Conservation (phyloP, 352 stramenopile genomes). For the Globisporangium heterothallicum region DNA sequence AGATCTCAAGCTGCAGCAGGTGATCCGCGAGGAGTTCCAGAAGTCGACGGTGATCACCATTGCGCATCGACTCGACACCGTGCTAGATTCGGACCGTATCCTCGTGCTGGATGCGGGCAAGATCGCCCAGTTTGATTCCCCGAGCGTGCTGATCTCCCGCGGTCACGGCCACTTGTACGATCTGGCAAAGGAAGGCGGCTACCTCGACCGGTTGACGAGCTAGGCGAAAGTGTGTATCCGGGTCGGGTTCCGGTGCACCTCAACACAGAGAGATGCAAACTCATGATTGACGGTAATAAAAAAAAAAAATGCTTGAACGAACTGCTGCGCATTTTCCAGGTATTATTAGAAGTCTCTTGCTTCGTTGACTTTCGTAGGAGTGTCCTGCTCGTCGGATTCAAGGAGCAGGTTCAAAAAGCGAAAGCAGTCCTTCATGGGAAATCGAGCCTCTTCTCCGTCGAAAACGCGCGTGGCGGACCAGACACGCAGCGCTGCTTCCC, state of each 20-base stretch:
- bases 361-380: too few relatives aligned
- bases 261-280: not conserved
- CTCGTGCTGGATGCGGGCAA: constrained; percentile 93
- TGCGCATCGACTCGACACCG: constrained; percentile 94
- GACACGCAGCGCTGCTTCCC: not conserved
- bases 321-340: too few relatives aligned
- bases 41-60: constrained; percentile 95
- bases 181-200: constrained; percentile 32
- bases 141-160: constrained; percentile 49
- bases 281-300: not conserved
- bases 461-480: constrained; percentile 1
- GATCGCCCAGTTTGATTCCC: constrained; percentile 83
- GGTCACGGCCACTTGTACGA: constrained; percentile 34
- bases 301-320: too few relatives aligned
- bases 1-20: constrained; percentile 55
- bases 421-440: constrained; percentile 5
- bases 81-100: constrained; percentile 96
- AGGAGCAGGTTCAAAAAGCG: not conserved
- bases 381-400: too few relatives aligned
- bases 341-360: too few relatives aligned
- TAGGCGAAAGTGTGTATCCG: constrained; percentile 20
- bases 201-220: constrained; percentile 28
- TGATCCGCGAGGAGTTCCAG: constrained; percentile 86
- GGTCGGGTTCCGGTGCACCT: too few relatives aligned
- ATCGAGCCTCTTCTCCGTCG: constrained; percentile 5